Evolutionary conservation across 495 filamentous ascomycete species (phyloP), one percentile per base, ranked within the genome.

Genomic region (Extremus antarcticus): DNA sequence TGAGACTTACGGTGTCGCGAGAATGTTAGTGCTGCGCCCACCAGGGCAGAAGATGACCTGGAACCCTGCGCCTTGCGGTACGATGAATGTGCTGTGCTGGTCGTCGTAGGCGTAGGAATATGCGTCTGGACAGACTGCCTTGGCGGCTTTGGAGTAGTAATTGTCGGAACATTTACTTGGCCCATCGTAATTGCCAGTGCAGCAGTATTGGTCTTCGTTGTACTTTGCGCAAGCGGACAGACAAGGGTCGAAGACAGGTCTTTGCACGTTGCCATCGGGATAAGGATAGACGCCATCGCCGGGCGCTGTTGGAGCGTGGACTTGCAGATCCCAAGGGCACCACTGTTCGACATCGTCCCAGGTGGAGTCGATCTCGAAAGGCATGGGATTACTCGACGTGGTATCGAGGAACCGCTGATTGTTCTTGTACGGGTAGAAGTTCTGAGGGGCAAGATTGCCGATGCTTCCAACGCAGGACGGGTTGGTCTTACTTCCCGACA

Each of bases 61-160:
- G 71, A 83, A 91, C 1, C 85, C 86, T 3, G 77, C 81, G 3
- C 85, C 85, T 23, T 71, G 71, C 0, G 87, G 85, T 8, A 88
- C 76, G 55, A 87, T 83, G 66, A 91, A 90, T 0, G 86, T 90
- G 43, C 79, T 83, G 4, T 75, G 76, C 50, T 78, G 70, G 68
- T 91, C 87, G 62, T 91, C 85, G 59, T 79, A 90, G 10, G 87
- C 84, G 63, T 77, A 91, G 63, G 81, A 85, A 66, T 90, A 91
- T 17, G 86, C 87, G 68, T 91, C 87, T 1, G 87, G 87, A 66
- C 87, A 91, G 16, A 89, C 76, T 17, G 56, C 68, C 74, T 91
- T 91, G 25, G 83, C 84, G 19, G 70, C 65, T 54, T 65, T 73
- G 52, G 77, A 79, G 65, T 88, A 91, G 21, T 74, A 55, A 45